Conservation (phyloP, 106 monocot species). For the Dendrobium chrysotoxum region DNA sequence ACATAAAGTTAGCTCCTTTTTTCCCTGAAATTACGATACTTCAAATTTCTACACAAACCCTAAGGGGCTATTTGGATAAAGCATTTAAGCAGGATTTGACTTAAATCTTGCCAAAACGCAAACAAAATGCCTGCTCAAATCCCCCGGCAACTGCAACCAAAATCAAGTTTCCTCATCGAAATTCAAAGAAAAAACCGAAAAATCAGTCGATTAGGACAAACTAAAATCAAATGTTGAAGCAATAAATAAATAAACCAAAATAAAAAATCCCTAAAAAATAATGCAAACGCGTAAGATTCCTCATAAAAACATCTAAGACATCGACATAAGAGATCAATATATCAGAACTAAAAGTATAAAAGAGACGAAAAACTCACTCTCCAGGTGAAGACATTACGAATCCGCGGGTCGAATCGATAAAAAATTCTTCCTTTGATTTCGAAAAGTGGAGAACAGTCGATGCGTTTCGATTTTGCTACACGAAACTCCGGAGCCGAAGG, state of each 20-base stretch:
- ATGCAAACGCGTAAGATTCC: neutral
- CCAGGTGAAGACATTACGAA: conserved; percentile 2
- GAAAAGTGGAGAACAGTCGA: neutral
- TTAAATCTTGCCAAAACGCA: no score
- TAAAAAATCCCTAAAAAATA: neutral
- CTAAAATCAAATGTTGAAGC: neutral
- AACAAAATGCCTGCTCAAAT: no score
- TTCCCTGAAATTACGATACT: neutral
- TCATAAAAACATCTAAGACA: neutral
- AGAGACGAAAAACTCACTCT: neutral
- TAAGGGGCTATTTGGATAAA: neutral
- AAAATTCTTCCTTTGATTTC: neutral
- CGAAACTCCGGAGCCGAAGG: neutral
- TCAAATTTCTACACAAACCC: neutral
- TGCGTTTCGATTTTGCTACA: neutral
- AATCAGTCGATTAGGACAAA: neutral
- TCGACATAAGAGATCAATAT: no score
- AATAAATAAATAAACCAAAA: neutral
- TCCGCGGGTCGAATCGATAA: neutral
- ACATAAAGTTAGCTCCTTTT: neutral
- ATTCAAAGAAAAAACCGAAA: neutral
- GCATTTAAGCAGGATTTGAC: no score
- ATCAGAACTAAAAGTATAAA: neutral
- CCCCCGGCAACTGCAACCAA: neutral
- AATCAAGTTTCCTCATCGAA: neutral